Conservation (phyloP, 1,139 yeast species). For the Protomyces inouyei region DNA sequence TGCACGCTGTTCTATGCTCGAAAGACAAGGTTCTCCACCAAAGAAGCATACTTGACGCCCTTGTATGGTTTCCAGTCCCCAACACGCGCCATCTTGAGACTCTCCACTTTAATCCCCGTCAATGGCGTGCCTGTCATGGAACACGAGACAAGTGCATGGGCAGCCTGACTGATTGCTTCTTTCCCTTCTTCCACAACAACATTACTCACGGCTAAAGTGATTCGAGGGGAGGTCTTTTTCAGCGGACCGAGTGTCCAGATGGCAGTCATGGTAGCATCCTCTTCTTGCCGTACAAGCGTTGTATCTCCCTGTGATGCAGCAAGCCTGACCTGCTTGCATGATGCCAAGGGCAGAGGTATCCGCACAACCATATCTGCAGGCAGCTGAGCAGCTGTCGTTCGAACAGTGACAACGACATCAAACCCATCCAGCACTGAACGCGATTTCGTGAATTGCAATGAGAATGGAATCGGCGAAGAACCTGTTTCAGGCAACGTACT, state of each 20-base stretch:
- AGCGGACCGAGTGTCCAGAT: neutral
- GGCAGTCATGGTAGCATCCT: neutral
- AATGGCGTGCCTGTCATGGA: slow-evolving; percentile 46
- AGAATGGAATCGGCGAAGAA: slow-evolving; percentile 16
- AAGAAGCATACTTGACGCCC: slow-evolving; percentile 80
- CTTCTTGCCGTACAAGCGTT: neutral
- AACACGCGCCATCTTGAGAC: slow-evolving; percentile 55
- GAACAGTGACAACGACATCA: slow-evolving; percentile 1
- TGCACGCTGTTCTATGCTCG: neutral
- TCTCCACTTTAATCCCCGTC: slow-evolving; percentile 67
- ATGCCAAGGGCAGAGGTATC: slow-evolving; percentile 2
- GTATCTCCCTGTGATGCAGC: neutral
- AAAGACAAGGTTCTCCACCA: slow-evolving; percentile 33
- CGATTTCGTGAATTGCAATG: slow-evolving; percentile 4
- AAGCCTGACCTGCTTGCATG: neutral
- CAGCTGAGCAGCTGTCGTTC: neutral
- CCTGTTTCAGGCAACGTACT: neutral
- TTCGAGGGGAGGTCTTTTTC: neutral
- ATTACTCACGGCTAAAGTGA: neutral
- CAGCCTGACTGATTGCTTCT: neutral
- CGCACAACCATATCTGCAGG: neutral
- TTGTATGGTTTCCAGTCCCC: slow-evolving; percentile 76
- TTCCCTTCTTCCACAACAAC: neutral
- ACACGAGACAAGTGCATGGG: slow-evolving; percentile 5
- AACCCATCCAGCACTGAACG: neutral